Evolutionary conservation across 1,139 yeast genomes (phyloP).

Genomic region (Protomyces macrosporus): DNA sequence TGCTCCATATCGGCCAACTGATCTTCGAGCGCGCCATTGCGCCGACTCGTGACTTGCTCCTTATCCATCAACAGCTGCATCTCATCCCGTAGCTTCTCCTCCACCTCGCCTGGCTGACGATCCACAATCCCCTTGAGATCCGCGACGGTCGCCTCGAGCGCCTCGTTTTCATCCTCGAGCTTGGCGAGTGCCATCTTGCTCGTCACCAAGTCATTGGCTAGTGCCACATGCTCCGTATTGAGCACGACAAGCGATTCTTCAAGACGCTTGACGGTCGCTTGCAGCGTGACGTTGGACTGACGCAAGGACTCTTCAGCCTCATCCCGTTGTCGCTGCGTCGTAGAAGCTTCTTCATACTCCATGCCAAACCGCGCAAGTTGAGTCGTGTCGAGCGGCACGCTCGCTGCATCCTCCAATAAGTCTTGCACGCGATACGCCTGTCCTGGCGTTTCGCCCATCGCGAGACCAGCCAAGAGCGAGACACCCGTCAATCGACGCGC

Average conservation of each 20-base stretch:
- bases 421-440: slow-evolving; percentile 47
- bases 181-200: slow-evolving; percentile 62
- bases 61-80: slow-evolving; percentile 52
- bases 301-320: slow-evolving; percentile 65
- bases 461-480: slow-evolving; percentile 4
- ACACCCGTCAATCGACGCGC: slow-evolving; percentile 7
- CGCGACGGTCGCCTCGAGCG: slow-evolving; percentile 50
- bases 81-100: slow-evolving; percentile 37
- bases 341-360: slow-evolving; percentile 71
- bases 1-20: slow-evolving; percentile 19
- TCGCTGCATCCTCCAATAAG: slow-evolving; percentile 74
- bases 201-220: slow-evolving; percentile 68
- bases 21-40: slow-evolving; percentile 15
- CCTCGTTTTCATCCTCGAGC: slow-evolving; percentile 58
- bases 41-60: slow-evolving; percentile 26
- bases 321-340: slow-evolving; percentile 60
- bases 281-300: slow-evolving; percentile 62
- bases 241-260: slow-evolving; percentile 64
- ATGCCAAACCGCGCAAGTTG: slow-evolving; percentile 61
- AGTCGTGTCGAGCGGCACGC: slow-evolving; percentile 64
- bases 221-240: slow-evolving; percentile 72
- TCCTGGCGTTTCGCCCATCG: slow-evolving; percentile 21
- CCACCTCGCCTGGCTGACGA: slow-evolving; percentile 34
- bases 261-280: slow-evolving; percentile 66
- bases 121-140: slow-evolving; percentile 44